Evolutionary conservation across 805 yeast species (phyloP), one percentile per base, ranked within the genome.

Genomic region (Clavispora vitiphila): DNA sequence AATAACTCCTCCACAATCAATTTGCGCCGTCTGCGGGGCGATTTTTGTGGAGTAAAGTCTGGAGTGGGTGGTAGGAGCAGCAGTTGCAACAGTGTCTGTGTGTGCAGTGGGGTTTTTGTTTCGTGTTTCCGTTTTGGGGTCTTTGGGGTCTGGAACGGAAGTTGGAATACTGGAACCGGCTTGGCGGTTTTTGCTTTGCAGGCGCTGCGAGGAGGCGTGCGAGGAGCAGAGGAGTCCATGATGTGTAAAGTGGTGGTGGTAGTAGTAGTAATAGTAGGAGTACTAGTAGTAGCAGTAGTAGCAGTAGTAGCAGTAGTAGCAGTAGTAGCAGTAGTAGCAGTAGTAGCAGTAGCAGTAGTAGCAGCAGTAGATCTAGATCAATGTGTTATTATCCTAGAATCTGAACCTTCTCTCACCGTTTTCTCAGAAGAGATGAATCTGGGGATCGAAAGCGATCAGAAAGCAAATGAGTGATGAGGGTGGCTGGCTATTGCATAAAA

Each of bases 1-100:
- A 48, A 39, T 10, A 49, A 26, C 21, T 37, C 49, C 22, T 47
- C 51, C 27, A 41, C 37, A 12, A 18, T 40, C 41, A 49, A 44
- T 37, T 55, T 53, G 39, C 50, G 56, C 21, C 58, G 44, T 19
- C 44, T 24, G 5, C 47, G 39, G 6, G 64, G 64, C n/a, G 64
- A 57, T 26, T 52, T 51, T 16, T 58, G 62, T 3, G 69, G 69
- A 9, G 68, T 64, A 51, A 53, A 52, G 30, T 61, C 65, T 2
- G 68, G 68, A 6, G 67, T 55, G 8, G 54, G 48, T 18, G 63
- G 60, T 24, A 51, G 42, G 19, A 27, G 38, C 20, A 23, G 32
- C 18, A 21, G 23, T 11, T 45, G 40, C 32, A 29, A 29, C 19
- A 29, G 20, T 4, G 32, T 8, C 5, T 29, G 31, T 3, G 20